Percentiles rank a stretch among this genome's conserved stretches.
Evolutionary conservation across 2,329 filamentous ascomycete genomes (phyloP).

Genomic region (Beauveria pseudobassiana): DNA sequence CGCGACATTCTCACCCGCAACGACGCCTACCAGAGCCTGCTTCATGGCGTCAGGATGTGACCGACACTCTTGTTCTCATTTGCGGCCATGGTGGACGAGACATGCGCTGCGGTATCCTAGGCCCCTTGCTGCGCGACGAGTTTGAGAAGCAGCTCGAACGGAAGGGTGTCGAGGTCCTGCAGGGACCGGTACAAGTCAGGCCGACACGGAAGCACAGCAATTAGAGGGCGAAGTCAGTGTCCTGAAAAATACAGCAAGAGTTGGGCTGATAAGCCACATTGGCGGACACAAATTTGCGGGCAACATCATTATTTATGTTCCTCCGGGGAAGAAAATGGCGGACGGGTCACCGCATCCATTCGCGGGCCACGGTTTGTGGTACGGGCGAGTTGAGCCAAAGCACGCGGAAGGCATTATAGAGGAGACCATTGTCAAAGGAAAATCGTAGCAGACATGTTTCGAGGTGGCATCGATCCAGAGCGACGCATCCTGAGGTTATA

Average conservation of each 20-base stretch:
- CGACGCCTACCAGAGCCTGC: slow-evolving; percentile 41
- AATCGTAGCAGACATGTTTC: slow-evolving; percentile 63
- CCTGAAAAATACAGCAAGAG: slow-evolving; percentile 39
- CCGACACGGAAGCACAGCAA: slow-evolving; percentile 18
- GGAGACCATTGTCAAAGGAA: slow-evolving; percentile 59
- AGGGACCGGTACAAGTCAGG: slow-evolving; percentile 36
- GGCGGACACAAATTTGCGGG: slow-evolving; percentile 82
- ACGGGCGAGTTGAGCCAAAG: slow-evolving; percentile 66
- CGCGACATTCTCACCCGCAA: slow-evolving; percentile 44
- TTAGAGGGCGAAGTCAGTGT: slow-evolving; percentile 16
- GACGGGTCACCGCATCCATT: slow-evolving; percentile 46
- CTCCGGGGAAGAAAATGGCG: slow-evolving; percentile 39
- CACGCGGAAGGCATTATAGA: slow-evolving; percentile 69
- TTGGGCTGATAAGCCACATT: slow-evolving; percentile 70
- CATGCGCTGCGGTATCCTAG: slow-evolving; percentile 71
- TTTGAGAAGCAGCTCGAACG: slow-evolving; percentile 55
- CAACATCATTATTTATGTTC: slow-evolving; percentile 76
- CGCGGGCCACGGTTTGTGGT: slow-evolving; percentile 71
- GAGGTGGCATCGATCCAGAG: slow-evolving; percentile 56
- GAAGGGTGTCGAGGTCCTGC: slow-evolving; percentile 41
- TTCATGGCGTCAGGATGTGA: slow-evolving; percentile 52
- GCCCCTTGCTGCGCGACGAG: slow-evolving; percentile 61
- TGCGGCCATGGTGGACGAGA: slow-evolving; percentile 85
- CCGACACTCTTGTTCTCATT: slow-evolving; percentile 70
- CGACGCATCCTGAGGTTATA: slow-evolving; percentile 44